Base-by-base conservation (phyloP, 805 yeast species). In the Candida patagonica region DNA sequence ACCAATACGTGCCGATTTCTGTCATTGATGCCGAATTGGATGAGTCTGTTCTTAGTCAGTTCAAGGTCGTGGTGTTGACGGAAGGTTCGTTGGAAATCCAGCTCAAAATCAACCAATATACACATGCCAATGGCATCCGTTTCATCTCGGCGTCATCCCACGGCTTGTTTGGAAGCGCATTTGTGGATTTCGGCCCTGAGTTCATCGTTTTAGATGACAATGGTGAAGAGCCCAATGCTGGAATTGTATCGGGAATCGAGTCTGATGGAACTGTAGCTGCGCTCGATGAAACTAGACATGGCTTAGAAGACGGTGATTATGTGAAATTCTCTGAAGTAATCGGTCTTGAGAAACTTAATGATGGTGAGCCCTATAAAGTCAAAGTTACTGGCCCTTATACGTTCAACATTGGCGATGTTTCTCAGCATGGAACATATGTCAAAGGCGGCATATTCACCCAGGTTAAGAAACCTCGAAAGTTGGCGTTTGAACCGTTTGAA, bases 351-450 rank as follows among this genome's bases (percentile, higher is more conserved):
- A 70, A 70, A 46, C 65, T 86, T 46, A 84, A 88, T 58, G 78
- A 78, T 50, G 94, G 89, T 4, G 63, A 71, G 41, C 72, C 86
- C 12, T 76, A 69, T 57, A 80, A 82, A 56, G 74, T 92, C 39
- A 80, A 78, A 55, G 96, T 87, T 1, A 68, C 82, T 44, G 98
- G 97, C 12, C 98, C 98, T n/a, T 87, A 74, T 57, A 94, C 96
- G 2, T 92, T 83, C 69, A 78, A 75, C 56, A 75, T 89, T 43
- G 76, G 72, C 12, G 56, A 63, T 17, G 68, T 71, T 0, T 53
- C 65, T 17, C 71, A 75, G 41, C 67, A 74, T 42, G 95, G 88
- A 17, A 60, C 67, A 2, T 92, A 86, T 56, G 60, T 66, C 38
- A 78, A 76, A 54, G 95, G 96, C 37, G 99, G 99, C 47, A 67